Base-by-base conservation (phyloP, 2,329 filamentous ascomycete genomes). In the Pyricularia grisea region DNA sequence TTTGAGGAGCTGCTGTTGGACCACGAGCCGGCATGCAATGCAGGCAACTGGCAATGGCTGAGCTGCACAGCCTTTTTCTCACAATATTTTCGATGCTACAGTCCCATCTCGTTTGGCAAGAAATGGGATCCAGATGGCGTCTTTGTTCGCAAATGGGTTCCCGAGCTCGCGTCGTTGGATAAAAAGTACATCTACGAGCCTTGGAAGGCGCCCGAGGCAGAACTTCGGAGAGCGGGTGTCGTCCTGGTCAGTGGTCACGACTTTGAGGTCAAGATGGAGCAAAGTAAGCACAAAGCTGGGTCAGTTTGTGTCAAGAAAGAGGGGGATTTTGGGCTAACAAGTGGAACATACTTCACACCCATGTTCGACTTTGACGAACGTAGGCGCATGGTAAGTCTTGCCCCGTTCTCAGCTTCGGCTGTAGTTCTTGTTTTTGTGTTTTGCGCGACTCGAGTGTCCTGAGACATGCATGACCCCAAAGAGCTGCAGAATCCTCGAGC, bases 31-130 rank as follows among this genome's bases (percentile, higher is more conserved):
- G 88, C 90, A 1, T 92, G 89, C 75, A 93, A 93, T 73, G 84
- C 84, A 0, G 90, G 90, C 0, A 93, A 93, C 74, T 93, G 90
- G 90, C 90, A 92, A 75, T 93, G 91, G 91, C 78, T 94, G 9
- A 86, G 84, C 69, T 93, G 91, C 75, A 88, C 89, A 0, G 91
- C 91, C 0, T 94, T 94, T 77, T 93, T 88, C 78, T 79, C 85
- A 0, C 89, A 92, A 75, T 93, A 89, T 78, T 92, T 85, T 74
- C 84, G 90, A 1, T 88, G 87, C 73, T 93, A 92, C 75, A 86
- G 82, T 66, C 91, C 91, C 0, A 77, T 93, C 20, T 85, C 88
- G 0, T 94, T 94, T 74, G 87, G 88, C 0, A 87, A 89, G 78
- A 92, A 92, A 75, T 92, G 90, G 88, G 91, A 94, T 75, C 87